Percentiles rank a stretch among this genome's conserved stretches.
phyloP scores from a whole-genome alignment of 495 filamentous ascomycete genomes.

The Cudoniella acicularis region DNA sequence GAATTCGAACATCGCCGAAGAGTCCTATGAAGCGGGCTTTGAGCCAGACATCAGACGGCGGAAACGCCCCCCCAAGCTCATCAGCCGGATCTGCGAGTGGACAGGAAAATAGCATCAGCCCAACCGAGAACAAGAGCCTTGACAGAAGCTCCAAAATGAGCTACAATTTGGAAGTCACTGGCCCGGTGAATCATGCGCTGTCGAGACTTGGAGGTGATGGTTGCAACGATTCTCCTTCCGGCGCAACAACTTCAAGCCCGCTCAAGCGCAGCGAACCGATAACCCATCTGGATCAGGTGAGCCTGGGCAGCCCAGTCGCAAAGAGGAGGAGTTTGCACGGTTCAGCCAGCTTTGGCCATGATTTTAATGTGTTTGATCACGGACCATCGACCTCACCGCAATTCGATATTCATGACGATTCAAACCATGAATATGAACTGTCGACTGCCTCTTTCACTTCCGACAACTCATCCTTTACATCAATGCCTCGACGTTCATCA shows the following conservation, averaged over 20 bases:
- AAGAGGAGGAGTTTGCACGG: constrained; percentile 84
- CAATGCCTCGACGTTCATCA: constrained; percentile 52
- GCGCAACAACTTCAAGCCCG: constrained; percentile 69
- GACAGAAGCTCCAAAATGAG: constrained; percentile 43
- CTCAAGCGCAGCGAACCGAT: constrained; percentile 88
- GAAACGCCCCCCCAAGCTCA: constrained; percentile 44
- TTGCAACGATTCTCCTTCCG: constrained; percentile 30
- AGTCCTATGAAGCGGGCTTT: constrained; percentile 76
- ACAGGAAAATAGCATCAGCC: constrained; percentile 53
- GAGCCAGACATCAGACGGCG: constrained; percentile 63
- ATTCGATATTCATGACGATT: constrained; percentile 45
- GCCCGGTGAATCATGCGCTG: constrained; percentile 43
- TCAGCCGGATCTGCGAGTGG: constrained; percentile 29
- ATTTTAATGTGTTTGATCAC: constrained; percentile 68
- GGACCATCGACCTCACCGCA: constrained; percentile 31
- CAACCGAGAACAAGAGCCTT: constrained; percentile 37
- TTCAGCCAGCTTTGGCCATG: constrained; percentile 47
- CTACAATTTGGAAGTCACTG: constrained; percentile 41
- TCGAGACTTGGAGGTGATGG: constrained; percentile 41
- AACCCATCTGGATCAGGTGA: constrained; percentile 77
- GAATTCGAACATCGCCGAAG: constrained; percentile 57
- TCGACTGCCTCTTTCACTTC: constrained; percentile 23
- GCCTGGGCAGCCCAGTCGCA: constrained; percentile 75
- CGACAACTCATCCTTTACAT: constrained; percentile 23
- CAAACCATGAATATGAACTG: constrained; percentile 29